Percentiles rank a stretch among this genome's conserved stretches.
Evolutionary conservation across 805 yeast species (phyloP).

Genomic region (Metschnikowia chrysomelidarum): DNA sequence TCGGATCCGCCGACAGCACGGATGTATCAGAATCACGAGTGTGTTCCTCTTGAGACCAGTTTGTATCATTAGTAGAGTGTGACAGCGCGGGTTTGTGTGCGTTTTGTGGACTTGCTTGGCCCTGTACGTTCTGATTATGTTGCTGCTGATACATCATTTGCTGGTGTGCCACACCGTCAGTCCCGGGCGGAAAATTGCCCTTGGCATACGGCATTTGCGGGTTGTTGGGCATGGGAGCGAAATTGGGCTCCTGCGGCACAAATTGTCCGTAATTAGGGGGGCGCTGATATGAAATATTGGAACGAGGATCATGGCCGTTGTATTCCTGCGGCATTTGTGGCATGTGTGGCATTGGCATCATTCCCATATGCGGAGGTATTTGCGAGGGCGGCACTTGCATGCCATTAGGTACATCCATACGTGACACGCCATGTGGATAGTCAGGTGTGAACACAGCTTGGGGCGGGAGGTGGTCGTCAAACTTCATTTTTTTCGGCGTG

Average conservation of each 20-base stretch:
- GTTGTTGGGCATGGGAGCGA: background rate
- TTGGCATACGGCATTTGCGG: constrained; percentile 2
- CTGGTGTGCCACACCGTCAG: constrained; percentile 15
- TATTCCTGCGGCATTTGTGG: constrained; percentile 7
- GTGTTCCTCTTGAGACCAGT: constrained; percentile 43
- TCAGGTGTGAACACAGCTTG: constrained; percentile 23
- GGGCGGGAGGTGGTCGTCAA: constrained; percentile 21
- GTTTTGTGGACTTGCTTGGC: no score
- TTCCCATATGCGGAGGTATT: constrained; percentile 13
- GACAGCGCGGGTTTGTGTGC: constrained; percentile 20
- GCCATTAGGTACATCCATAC: constrained; percentile 2
- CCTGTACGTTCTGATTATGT: no score
- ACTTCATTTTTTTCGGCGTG: constrained; percentile 42
- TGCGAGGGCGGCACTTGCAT: no score
- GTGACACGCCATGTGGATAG: constrained; percentile 11
- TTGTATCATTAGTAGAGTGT: constrained; percentile 43
- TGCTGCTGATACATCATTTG: constrained; percentile 16
- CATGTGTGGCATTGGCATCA: constrained; percentile 6
- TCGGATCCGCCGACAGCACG: constrained; percentile 18
- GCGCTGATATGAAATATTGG: no score
- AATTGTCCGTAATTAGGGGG: background rate
- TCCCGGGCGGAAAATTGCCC: constrained; percentile 3
- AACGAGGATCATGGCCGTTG: constrained; percentile 15
- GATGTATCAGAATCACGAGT: constrained; percentile 42
- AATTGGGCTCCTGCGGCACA: constrained; percentile 1